Evolutionary conservation across 331 rosid species (phyloP), one percentile per base, ranked within the genome.

Genomic region (Phaseolus coccineus): DNA sequence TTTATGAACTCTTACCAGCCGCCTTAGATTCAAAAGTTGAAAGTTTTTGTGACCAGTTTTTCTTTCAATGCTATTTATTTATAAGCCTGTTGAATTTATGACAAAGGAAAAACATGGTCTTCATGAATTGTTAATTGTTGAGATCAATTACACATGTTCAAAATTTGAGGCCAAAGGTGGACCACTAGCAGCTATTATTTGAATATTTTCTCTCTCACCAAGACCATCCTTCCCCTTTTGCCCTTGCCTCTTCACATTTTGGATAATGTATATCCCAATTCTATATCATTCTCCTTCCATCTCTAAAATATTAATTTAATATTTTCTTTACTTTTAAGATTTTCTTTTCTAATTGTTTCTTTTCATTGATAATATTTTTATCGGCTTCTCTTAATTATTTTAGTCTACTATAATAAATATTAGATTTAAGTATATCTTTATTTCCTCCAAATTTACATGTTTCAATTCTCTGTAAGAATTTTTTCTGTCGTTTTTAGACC

Each of bases 1-100:
- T 1, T 39, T 65, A 39, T 66, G 71, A 65, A 65, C 8, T 9
- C 30, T 33, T 63, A 19, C 19, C 24, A 19, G 50, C 35, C 4
- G 59, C 51, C 33, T 27, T 28, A 19, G 71, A 59, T 28, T 75
- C 53, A 46, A 25, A 22, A 73, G 42, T 73, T 39, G 78, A 39
- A 57, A 19, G 19, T 15, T 40, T 19, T 39, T 15, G 27, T 39
- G 28, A 1, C 15, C 56, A 51, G 69, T 25, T 57, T 1, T 7
- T 8, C 59, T n/a, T 73, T 40, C 68, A 73, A 55, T 10, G 47
- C 2, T 62, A 62, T 63, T 35, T 33, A 2, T 16, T 4, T 0
- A 35, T 4, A 35, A 35, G 6, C 39, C 39, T 5, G 7, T 35
- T 35, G 39, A 35, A 5, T 35, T 35, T 35, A 1, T 46, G 15